Percentiles rank a stretch among this genome's conserved stretches.
Conservation (phyloP, 768 basidiomycete genomes). For the Macrolepiota albuminosa region DNA sequence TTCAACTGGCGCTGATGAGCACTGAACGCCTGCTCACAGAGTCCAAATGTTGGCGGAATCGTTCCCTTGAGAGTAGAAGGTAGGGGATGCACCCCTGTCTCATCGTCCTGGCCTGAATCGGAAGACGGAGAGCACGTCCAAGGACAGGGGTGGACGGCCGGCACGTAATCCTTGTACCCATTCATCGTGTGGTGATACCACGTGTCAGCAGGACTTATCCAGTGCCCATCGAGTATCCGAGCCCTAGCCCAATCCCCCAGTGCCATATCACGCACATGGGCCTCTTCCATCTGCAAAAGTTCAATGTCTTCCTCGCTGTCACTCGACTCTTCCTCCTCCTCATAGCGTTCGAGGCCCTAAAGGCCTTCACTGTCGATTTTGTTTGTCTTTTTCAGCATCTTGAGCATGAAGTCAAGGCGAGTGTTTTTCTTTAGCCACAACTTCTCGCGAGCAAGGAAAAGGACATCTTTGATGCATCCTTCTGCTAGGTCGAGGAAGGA, state of each 20-base stretch:
- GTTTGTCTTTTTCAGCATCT: constrained; percentile 21
- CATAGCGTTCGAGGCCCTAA: constrained; percentile 13
- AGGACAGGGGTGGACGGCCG: no score
- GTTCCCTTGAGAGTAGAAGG: constrained; percentile 42
- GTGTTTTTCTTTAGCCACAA: constrained; percentile 61
- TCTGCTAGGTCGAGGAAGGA: constrained; percentile 73
- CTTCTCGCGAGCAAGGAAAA: constrained; percentile 21
- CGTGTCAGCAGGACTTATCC: no score
- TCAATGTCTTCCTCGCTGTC: constrained; percentile 43
- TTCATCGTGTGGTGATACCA: no score
- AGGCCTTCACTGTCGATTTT: constrained; percentile 18
- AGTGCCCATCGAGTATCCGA: no score
- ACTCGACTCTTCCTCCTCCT: constrained; percentile 35
- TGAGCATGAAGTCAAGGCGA: constrained; percentile 58
- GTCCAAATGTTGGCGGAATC: constrained; percentile 53
- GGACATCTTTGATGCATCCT: constrained; percentile 58
- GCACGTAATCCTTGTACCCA: no score
- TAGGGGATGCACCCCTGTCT: constrained; percentile 26
- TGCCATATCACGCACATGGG: constrained; percentile 46
- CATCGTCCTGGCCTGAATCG: no score
- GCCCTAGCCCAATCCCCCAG: no score
- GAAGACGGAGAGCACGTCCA: no score
- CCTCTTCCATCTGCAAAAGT: constrained; percentile 35
- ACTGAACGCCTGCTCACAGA: constrained; percentile 62
- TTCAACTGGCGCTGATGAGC: constrained; percentile 46